These are phyloP conservation scores for Cetradonia linearis DNA, from an alignment of 495 filamentous ascomycete species.

Conservation along the genomic window DNA sequence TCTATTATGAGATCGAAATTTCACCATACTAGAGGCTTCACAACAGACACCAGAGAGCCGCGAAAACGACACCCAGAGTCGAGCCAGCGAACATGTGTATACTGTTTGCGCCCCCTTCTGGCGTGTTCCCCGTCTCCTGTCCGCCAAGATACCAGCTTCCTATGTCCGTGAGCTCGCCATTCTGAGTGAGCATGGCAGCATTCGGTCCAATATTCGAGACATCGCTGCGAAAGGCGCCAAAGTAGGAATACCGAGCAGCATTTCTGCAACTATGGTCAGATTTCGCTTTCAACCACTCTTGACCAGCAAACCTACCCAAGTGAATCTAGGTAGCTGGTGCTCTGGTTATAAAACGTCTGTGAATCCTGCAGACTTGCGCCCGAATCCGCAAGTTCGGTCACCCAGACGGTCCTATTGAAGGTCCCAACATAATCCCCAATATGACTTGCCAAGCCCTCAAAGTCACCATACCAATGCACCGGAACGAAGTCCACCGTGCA, in stretches of 20 bases:
- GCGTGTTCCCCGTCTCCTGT: constrained; percentile 11
- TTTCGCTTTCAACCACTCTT: background rate
- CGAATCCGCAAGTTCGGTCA: constrained; percentile 58
- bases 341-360: constrained; percentile 32
- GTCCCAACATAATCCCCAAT: constrained; percentile 50
- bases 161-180: constrained; percentile 31
- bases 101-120: background rate
- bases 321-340: constrained; percentile 21
- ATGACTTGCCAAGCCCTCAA: constrained; percentile 61
- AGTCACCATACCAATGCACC: constrained; percentile 70
- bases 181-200: constrained; percentile 34
- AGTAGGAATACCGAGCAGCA: constrained; percentile 70
- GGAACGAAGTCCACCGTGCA: constrained; percentile 65
- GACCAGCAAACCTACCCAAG: constrained; percentile 11
- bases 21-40: background rate
- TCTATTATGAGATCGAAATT: background rate
- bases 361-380: constrained; percentile 40
- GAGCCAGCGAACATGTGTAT: background rate
- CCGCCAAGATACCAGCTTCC: constrained; percentile 17
- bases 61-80: background rate
- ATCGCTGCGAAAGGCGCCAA: constrained; percentile 58
- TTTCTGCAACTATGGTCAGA: constrained; percentile 28
- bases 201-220: constrained; percentile 50
- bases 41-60: background rate
- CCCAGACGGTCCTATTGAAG: constrained; percentile 50